Evolutionary conservation across 202 grass and related monocot species (phyloP).

Genomic region (Digitaria exilis): DNA sequence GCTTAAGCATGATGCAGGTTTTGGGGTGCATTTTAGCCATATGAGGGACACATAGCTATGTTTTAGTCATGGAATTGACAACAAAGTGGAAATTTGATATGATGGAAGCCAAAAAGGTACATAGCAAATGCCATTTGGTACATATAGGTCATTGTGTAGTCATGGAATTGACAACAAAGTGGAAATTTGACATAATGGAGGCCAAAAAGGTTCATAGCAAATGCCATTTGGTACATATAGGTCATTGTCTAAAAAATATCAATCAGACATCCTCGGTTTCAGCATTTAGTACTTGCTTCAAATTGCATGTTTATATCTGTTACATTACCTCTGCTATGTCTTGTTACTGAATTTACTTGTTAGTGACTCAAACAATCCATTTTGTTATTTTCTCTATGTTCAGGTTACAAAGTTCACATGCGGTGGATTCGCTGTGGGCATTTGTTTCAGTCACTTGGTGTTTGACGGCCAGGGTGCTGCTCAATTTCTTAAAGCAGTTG

Average conservation of each 20-base stretch:
- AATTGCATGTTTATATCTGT: background rate
- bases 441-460: slow-evolving; percentile 71
- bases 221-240: background rate
- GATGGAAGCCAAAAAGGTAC: background rate
- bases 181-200: background rate
- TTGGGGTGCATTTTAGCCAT: background rate
- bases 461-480: slow-evolving; percentile 66
- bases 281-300: background rate
- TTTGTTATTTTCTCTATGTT: background rate
- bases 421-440: slow-evolving; percentile 61
- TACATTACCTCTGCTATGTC: background rate
- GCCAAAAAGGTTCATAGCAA: background rate
- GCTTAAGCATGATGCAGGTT: background rate
- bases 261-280: background rate
- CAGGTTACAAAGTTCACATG: slow-evolving; percentile 73
- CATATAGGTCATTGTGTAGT: background rate
- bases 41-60: background rate
- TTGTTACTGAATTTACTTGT: slow-evolving; percentile 1
- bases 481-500: slow-evolving; percentile 64
- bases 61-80: background rate
- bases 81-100: background rate
- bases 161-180: background rate
- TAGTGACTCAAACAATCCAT: background rate
- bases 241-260: background rate
- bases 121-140: background rate